Evolutionary conservation across 1,139 yeast genomes (phyloP), one percentile per base, ranked within the genome.

Genomic region (Hyphopichia khmerensis): DNA sequence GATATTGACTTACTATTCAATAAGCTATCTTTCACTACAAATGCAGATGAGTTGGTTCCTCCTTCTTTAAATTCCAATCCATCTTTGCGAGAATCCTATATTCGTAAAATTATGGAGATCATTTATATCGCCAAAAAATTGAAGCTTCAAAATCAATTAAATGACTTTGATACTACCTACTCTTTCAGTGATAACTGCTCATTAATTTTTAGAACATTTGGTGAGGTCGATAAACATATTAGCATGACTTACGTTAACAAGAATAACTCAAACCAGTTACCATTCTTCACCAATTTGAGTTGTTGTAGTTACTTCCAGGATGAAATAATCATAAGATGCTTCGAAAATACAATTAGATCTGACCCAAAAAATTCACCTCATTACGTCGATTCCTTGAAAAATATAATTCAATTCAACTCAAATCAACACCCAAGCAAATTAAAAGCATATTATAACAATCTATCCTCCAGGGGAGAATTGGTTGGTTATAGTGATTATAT

Each of bases 321-420:
- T 51, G 80, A 79, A 40, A 64, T 78, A 36, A 71, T 90, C 11
- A 75, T 80, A 29, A 72, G 72, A 37, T 79, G 89, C 43, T 91
- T 82, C 60, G 83, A 82, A 38, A 64, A 66, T 7, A 78, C 84
- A 24, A 61, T 71, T 1, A 53, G 57, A 1, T 63, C 79, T 8
- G 96, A 90, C 57, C 75, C 79, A 0, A 51, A 44, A 0, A 77
- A 82, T 49, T 60, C 66, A 5, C 79, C 89, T 6, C 65, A 72
- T 38, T 90, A 89, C 52, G 82, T 85, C 44, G 97, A 91, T 58
- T 81, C 89, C 3, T 52, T 71, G 38, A 62, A 59, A 43, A 54
- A 50, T 36, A 49, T 56, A 3, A 49, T 53, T 3, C 51, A 47
- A 31, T 53, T 49, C 39, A 49, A 53, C 34, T 35, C 43, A 7